These are phyloP conservation scores for Trichoderma gracile DNA, from an alignment of 2,329 filamentous ascomycete species.

Conservation along the genomic window DNA sequence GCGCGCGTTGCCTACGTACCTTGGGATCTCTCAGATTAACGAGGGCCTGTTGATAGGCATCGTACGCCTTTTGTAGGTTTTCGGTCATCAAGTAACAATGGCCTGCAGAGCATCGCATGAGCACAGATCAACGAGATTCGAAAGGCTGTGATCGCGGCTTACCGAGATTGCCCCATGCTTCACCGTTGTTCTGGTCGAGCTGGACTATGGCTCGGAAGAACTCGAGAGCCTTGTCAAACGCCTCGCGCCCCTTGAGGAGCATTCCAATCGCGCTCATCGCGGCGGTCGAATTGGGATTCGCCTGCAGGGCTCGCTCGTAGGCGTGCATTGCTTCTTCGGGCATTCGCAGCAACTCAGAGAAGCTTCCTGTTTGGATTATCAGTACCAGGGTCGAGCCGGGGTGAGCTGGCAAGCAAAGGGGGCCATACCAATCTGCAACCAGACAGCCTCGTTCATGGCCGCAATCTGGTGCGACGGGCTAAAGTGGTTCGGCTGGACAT, in stretches of 20 bases:
- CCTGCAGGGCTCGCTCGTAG: slow-evolving; percentile 85
- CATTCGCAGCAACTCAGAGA: slow-evolving; percentile 85
- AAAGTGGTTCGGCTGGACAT: slow-evolving; percentile 58
- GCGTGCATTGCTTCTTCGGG: slow-evolving; percentile 85
- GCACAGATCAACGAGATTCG: slow-evolving; percentile 28
- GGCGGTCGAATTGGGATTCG: slow-evolving; percentile 83
- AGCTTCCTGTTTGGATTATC: slow-evolving; percentile 61
- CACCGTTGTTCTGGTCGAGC: slow-evolving; percentile 83
- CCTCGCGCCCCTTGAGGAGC: slow-evolving; percentile 87
- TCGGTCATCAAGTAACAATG: slow-evolving; percentile 99
- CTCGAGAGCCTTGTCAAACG: slow-evolving; percentile 91
- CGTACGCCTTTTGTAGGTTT: slow-evolving; percentile 93
- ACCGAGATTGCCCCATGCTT: slow-evolving; percentile 96
- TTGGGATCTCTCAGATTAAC: slow-evolving; percentile 93
- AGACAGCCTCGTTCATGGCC: slow-evolving; percentile 80
- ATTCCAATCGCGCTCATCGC: slow-evolving; percentile 94
- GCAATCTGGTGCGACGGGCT: slow-evolving; percentile 73
- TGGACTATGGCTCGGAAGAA: slow-evolving; percentile 90
- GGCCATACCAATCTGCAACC: slow-evolving; percentile 84
- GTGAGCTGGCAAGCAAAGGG: slow-evolving; percentile 26
- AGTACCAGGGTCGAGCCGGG: neutral
- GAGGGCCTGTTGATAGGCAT: slow-evolving; percentile 91
- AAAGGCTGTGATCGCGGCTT: slow-evolving; percentile 41
- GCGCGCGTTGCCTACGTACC: slow-evolving; percentile 50
- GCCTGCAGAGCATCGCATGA: slow-evolving; percentile 53